Percentiles rank a stretch among this genome's conserved stretches.
These are phyloP conservation scores for Detonula confervacea DNA, from an alignment of 352 stramenopile genomes.

Conservation along the genomic window DNA sequence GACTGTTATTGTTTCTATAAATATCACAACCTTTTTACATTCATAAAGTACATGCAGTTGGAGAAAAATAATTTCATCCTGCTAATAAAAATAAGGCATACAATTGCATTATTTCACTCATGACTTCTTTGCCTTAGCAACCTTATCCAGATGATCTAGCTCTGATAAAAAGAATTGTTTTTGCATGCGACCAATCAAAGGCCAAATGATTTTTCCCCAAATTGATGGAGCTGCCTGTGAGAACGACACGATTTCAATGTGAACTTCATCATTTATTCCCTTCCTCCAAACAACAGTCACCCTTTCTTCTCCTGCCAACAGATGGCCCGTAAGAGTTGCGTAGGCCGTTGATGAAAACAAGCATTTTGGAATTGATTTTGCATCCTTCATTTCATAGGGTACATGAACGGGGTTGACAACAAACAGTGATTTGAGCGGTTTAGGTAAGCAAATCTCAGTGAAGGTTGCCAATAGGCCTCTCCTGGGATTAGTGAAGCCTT, in stretches of 20 bases:
- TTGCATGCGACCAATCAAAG: constrained; percentile 72
- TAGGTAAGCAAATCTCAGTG: constrained; percentile 40
- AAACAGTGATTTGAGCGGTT: constrained; percentile 57
- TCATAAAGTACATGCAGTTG: constrained; percentile 10
- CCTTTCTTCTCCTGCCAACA: constrained; percentile 72
- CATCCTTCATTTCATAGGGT: constrained; percentile 69
- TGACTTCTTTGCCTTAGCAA: constrained; percentile 27
- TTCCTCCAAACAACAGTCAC: constrained; percentile 65
- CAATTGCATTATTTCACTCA: constrained; percentile 8
- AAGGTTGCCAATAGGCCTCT: constrained; percentile 48
- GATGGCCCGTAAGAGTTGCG: constrained; percentile 70
- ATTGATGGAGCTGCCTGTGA: constrained; percentile 51
- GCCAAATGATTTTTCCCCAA: constrained; percentile 59
- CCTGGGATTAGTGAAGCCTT: constrained; percentile 1
- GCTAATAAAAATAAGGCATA: constrained; percentile 10
- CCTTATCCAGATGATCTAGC: constrained; percentile 54
- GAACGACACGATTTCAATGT: constrained; percentile 76
- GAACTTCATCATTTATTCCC: constrained; percentile 52
- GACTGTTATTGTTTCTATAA: background rate
- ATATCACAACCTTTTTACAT: background rate
- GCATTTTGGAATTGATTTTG: constrained; percentile 8
- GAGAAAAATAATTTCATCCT: background rate
- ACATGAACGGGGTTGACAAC: constrained; percentile 74
- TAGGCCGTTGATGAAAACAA: constrained; percentile 65
- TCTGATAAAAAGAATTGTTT: constrained; percentile 71